Percentiles rank a stretch among this genome's conserved stretches.
Conservation (phyloP, 1,139 yeast genomes). For the Taphrina flavorubra region DNA sequence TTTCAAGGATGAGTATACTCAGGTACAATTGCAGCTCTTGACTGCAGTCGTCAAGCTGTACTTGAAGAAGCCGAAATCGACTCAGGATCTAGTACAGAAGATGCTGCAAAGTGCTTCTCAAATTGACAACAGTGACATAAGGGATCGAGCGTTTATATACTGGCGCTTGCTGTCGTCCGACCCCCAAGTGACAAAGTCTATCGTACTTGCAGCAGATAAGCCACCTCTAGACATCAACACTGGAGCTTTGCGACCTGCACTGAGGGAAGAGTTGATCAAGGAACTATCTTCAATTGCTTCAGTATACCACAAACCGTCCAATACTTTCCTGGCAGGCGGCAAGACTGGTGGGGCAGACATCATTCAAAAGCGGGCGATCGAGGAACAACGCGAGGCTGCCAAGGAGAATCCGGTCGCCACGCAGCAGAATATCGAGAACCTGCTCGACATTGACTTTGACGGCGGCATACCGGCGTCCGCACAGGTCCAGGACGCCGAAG, state of each 20-base stretch:
- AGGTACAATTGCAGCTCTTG: constrained; percentile 75
- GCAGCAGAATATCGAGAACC: constrained; percentile 69
- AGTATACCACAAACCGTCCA: constrained; percentile 84
- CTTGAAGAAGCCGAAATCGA: constrained; percentile 57
- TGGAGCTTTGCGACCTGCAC: constrained; percentile 64
- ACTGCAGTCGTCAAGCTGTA: constrained; percentile 81
- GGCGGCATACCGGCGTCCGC: constrained; percentile 37
- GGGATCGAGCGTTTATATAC: constrained; percentile 92
- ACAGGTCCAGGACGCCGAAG: constrained; percentile 25
- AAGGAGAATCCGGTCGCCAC: constrained; percentile 70
- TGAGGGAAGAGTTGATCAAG: constrained; percentile 69
- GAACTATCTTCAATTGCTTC: constrained; percentile 88
- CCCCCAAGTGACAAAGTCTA: constrained; percentile 57
- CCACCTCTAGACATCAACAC: constrained; percentile 78
- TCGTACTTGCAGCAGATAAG: constrained; percentile 62
- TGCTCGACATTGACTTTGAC: constrained; percentile 79
- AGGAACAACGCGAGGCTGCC: constrained; percentile 78
- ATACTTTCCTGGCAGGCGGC: constrained; percentile 64
- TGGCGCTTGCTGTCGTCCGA: constrained; percentile 87
- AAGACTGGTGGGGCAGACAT: constrained; percentile 55
- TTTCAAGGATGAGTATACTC: constrained; percentile 74
- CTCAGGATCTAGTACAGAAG: constrained; percentile 65
- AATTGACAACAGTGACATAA: constrained; percentile 85
- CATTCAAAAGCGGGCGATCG: constrained; percentile 63
- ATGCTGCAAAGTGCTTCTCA: constrained; percentile 79